Evolutionary conservation across 768 basidiomycete genomes (phyloP), one percentile per base, ranked within the genome.

Genomic region (Hypholoma fasciculare): DNA sequence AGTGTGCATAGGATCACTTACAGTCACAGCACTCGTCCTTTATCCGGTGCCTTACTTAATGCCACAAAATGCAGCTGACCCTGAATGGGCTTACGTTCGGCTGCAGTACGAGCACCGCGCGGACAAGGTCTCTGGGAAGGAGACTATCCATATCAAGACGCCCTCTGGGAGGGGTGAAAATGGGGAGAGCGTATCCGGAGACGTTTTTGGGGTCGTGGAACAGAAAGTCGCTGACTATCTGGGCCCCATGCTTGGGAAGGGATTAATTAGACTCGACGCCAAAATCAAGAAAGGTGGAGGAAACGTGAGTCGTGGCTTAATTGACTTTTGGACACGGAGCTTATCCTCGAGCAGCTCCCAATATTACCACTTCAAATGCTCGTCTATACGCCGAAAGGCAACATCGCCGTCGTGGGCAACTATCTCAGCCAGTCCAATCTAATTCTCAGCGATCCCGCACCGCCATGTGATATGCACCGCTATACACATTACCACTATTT

Each of bases 351-450:
- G 46, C 43, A 96, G 92, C 80, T 90, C 52, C 90, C 91, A 49
- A 91, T 94, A 54, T 78, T 96, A 46, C 85, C 88, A 19, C 79
- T 98, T 16, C 89, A 90, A 67, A 82, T 97, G 72, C 84, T 97
- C 39, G 86, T 98, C 30, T 96, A 91, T 73, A 96, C 96, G 5
- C 93, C 94, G 4, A 97, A 96, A 71, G 92, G 93, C 34, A 95
- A 98, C 72, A 89, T 98, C 61, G 76, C 80, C 34, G 86, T 89
- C 54, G 89, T 99, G 60, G 87, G 92, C 61, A 79, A 85, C 66
- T 87, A 86, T 66, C 82, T 98, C 50, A 82, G 85, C 20, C 79
- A 84, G 57, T 81, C 82, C 59, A 82, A 81, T 40, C 75, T 95
- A 7, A 77, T 89, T 52, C 84, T 98, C 48, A 87, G 92, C 66